phyloP scores from a whole-genome alignment of 2,329 filamentous ascomycete species.

The Colletotrichum sp. region DNA sequence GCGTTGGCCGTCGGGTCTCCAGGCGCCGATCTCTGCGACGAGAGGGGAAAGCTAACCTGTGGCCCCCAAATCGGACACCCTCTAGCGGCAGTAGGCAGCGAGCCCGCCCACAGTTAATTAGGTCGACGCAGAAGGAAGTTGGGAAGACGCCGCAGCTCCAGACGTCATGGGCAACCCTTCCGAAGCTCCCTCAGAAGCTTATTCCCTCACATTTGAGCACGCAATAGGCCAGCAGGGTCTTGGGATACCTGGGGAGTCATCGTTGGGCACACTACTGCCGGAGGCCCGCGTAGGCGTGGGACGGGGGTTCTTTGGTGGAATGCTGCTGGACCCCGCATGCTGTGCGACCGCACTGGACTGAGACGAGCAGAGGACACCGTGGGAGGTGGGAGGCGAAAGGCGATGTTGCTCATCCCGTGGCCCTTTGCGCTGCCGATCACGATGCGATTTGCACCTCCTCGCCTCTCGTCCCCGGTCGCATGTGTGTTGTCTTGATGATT shows the following conservation, averaged over 20 bases:
- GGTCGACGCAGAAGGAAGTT: neutral
- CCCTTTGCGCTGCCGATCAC: neutral
- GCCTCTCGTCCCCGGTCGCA: neutral
- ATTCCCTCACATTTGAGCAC: constrained; percentile 11
- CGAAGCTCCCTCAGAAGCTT: constrained; percentile 3
- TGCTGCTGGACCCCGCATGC: neutral
- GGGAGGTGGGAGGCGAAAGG: neutral
- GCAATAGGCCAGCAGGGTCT: neutral
- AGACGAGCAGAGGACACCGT: neutral
- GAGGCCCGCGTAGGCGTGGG: neutral
- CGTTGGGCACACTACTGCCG: neutral
- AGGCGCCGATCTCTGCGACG: constrained; percentile 7
- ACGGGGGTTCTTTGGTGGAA: neutral
- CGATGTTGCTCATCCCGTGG: neutral
- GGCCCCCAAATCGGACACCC: neutral
- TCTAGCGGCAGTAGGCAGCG: neutral
- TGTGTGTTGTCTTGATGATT: neutral
- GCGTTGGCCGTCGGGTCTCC: constrained; percentile 4
- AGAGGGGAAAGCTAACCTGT: neutral
- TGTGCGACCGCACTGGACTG: neutral
- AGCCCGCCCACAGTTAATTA: neutral
- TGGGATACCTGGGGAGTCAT: neutral
- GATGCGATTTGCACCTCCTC: neutral
- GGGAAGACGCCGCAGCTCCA: neutral
- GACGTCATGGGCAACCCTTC: constrained; percentile 12